Base-by-base conservation (phyloP, 163 green algal genomes). In the Chlorella variabilis region DNA sequence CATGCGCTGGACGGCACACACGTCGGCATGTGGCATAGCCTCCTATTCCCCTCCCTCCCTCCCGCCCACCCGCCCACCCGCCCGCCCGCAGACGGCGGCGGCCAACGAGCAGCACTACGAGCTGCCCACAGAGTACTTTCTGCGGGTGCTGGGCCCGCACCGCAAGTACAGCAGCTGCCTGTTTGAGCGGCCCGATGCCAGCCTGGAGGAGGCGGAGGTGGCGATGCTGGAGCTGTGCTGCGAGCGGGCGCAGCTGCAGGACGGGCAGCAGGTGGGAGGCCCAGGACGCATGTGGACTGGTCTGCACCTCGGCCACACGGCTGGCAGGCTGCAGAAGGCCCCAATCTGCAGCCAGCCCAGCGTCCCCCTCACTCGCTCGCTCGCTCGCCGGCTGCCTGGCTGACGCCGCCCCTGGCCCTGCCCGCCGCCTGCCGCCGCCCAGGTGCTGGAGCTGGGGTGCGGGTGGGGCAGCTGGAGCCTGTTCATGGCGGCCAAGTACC, bases 31-130 rank as follows among this genome's bases (percentile, higher is more conserved):
- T n/a, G n/a, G n/a, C n/a, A n/a, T n/a, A n/a, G n/a, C n/a, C n/a
- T n/a, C n/a, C n/a, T n/a, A n/a, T n/a, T n/a, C n/a, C n/a, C n/a
- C n/a, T n/a, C n/a, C 11, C 27, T 25, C n/a, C n/a, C n/a, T n/a
- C n/a, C n/a, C n/a, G n/a, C n/a, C n/a, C n/a, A n/a, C n/a, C n/a
- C n/a, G n/a, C n/a, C n/a, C n/a, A n/a, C n/a, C n/a, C n/a, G n/a
- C n/a, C n/a, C n/a, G n/a, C 36, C 0, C 31, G 17, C 89, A 96
- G 71, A 98, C 93, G 3, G 82, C 62, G 8, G 92, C 91, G 42
- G 96, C 96, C 34, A 99, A 98, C 80, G 91, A 97, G 80, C 96
- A 99, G 83, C 96, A 99, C 87, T 99, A 99, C 79, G 96, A 97
- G 92, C 84, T 99, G 25, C 96, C 97, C 0, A 98, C 97, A 38